phyloP scores from a whole-genome alignment of 2,329 filamentous ascomycete genomes.

The Shiraia sp. region DNA sequence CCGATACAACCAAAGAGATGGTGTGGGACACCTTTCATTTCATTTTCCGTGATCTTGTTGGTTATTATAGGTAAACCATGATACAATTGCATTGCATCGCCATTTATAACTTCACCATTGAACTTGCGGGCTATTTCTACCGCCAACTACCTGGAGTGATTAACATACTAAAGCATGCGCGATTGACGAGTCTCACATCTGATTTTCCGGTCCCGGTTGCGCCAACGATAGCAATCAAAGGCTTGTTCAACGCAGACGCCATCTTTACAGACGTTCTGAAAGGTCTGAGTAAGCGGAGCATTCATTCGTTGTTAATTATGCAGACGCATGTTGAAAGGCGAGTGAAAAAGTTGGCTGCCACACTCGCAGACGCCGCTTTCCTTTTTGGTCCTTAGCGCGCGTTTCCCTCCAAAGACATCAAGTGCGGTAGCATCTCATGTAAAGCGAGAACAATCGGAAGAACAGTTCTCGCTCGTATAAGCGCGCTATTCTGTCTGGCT shows the following conservation, averaged over 20 bases:
- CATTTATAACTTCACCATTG: constrained; percentile 94
- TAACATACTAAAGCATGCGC: constrained; percentile 24
- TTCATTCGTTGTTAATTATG: constrained; percentile 14
- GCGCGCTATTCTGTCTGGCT: too few species aligned
- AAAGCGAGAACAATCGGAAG: too few species aligned
- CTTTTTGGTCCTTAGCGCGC: background rate
- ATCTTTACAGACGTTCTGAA: constrained; percentile 24
- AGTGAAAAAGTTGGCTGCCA: background rate
- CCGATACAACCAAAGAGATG: constrained; percentile 82
- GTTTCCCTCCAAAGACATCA: constrained; percentile 8
- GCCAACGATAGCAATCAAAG: constrained; percentile 81
- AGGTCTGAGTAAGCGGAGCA: constrained; percentile 26
- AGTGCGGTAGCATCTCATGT: constrained; percentile 27
- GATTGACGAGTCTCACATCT: constrained; percentile 61
- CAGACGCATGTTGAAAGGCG: background rate
- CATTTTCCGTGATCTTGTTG: constrained; percentile 80
- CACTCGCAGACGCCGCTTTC: background rate
- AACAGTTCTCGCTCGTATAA: too few species aligned
- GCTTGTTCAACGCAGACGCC: constrained; percentile 43
- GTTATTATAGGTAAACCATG: constrained; percentile 89
- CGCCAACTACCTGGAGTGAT: constrained; percentile 68
- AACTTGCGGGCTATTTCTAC: constrained; percentile 82
- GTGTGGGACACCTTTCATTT: constrained; percentile 80
- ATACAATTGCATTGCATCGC: constrained; percentile 98
- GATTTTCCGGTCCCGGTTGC: constrained; percentile 94